Evolutionary conservation across 192 early-diverging fungal genomes (phyloP), one percentile per base, ranked within the genome.

Genomic region (Gamsiella multidivaricata): DNA sequence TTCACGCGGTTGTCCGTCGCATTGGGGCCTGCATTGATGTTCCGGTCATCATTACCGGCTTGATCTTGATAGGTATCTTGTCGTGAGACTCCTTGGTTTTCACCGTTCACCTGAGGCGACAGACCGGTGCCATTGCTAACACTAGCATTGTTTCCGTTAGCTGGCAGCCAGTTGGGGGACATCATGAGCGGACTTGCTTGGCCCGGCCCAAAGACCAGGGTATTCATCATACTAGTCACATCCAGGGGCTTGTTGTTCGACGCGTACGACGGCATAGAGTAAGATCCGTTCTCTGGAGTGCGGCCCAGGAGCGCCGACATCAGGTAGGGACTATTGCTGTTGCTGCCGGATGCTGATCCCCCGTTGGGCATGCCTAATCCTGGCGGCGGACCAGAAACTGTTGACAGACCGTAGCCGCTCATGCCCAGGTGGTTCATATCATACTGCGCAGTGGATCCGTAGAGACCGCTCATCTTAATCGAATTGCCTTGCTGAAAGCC

Each of bases 171-270:
- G 52, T 62, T 65, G 18, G 70, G 47, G 0, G 71, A 66, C 62
- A 43, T 59, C 63, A 60, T 74, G 25, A 54, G 37, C 32, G 56
- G 54, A 20, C 57, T 42, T 29, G 56, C 67, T 23, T 69, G 67
- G 4, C 65, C 65, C 11, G 72, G 58, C 11, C 74, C 74, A 45
- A 78, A 78, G 25, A 78, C 74, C 15, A 78, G 46, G 5, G 59
- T 60, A 7, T 41, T 69, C 74, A 78, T 78, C 74, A 78, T 78
- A 12, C 46, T 78, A 8, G 74, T 37, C 20, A 69, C 54, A 59
- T 78, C 74, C 61, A 78, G 8, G 17, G 74, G 54, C 28, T 69
- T 78, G 36, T 45, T 56, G 34, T 45, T 60, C 17, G 22, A 58
- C 9, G 9, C 31, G 26, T 59, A 59, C 20, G 69, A 63, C 3